phyloP scores from a whole-genome alignment of 2,329 filamentous ascomycete genomes.

The Stagonosporopsis vannaccii region DNA sequence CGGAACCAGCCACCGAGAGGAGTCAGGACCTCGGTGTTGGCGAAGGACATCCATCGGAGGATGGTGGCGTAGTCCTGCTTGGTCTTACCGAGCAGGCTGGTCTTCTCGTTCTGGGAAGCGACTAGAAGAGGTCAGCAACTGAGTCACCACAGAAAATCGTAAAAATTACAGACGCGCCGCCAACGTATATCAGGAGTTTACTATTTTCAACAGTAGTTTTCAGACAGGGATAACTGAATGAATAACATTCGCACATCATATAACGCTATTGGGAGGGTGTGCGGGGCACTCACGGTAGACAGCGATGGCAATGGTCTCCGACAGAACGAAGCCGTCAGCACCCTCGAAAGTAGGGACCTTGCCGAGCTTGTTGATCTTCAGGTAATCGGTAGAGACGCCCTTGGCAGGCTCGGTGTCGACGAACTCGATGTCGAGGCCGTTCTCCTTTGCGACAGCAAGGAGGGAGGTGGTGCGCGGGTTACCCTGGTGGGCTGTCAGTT shows the following conservation, averaged over 20 bases:
- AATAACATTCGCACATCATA: conserved; percentile 73
- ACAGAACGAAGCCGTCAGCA: conserved; percentile 87
- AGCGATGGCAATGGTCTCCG: conserved; percentile 91
- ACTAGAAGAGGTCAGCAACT: conserved; percentile 63
- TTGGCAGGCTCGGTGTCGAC: conserved; percentile 73
- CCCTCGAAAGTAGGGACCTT: conserved; percentile 94
- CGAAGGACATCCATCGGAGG: conserved; percentile 97
- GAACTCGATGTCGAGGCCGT: conserved; percentile 89
- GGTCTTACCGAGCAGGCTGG: conserved; percentile 97
- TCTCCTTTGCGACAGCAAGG: conserved; percentile 95
- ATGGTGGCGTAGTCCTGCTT: conserved; percentile 99
- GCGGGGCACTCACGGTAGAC: conserved; percentile 84
- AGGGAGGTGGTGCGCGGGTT: conserved; percentile 91
- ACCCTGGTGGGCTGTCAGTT: conserved; percentile 61
- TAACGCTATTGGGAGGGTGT: conserved; percentile 36
- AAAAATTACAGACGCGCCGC: neutral
- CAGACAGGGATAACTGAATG: conserved; percentile 80
- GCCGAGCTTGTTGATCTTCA: conserved; percentile 83
- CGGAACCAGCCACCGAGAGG: conserved; percentile 81
- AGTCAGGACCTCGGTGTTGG: conserved; percentile 85
- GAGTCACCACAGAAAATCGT: conserved; percentile 33
- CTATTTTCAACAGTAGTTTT: conserved; percentile 86
- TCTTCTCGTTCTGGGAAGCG: conserved; percentile 99
- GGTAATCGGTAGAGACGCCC: conserved; percentile 76
- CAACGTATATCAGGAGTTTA: conserved; percentile 78